A percentile compares a stretch with the other conserved stretches of the same genome.
Evolutionary conservation across 2,329 filamentous ascomycete species (phyloP).

Genomic region (Rasamsonia emersonii): DNA sequence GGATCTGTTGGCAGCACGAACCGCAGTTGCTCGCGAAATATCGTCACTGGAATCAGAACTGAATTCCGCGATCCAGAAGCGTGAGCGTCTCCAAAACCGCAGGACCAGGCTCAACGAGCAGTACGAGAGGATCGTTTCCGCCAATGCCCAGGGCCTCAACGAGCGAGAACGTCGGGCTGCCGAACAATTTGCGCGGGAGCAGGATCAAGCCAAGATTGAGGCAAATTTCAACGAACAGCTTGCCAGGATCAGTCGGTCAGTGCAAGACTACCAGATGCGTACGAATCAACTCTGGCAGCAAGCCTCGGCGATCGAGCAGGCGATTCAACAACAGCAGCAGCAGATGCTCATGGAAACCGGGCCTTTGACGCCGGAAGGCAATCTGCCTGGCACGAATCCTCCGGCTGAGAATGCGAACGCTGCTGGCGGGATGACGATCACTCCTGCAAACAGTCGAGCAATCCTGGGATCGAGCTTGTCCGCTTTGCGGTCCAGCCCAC

Average conservation of each 20-base stretch:
- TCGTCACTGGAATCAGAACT: conserved; percentile 47
- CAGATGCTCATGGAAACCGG: conserved; percentile 35
- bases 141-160: conserved; percentile 50
- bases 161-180: conserved; percentile 44
- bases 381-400: conserved; percentile 45
- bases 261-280: conserved; percentile 36
- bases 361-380: conserved; percentile 52
- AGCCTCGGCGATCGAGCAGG: conserved; percentile 33
- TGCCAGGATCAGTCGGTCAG: conserved; percentile 30
- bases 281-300: conserved; percentile 38
- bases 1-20: conserved; percentile 43
- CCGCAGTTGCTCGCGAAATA: conserved; percentile 44
- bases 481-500: conserved; percentile 25
- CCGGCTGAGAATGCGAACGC: conserved; percentile 20
- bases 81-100: conserved; percentile 51
- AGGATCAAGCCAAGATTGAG: conserved; percentile 38
- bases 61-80: conserved; percentile 44
- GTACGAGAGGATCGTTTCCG: conserved; percentile 50
- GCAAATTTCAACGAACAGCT: conserved; percentile 35
- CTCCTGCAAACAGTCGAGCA: conserved; percentile 22
- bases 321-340: conserved; percentile 38
- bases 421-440: conserved; percentile 19
- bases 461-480: conserved; percentile 29
- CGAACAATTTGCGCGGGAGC: conserved; percentile 37
- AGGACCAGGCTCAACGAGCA: conserved; percentile 53